Conservation (phyloP, 371 early-diverging fungal genomes). For the Rhizomucor pusillus region DNA sequence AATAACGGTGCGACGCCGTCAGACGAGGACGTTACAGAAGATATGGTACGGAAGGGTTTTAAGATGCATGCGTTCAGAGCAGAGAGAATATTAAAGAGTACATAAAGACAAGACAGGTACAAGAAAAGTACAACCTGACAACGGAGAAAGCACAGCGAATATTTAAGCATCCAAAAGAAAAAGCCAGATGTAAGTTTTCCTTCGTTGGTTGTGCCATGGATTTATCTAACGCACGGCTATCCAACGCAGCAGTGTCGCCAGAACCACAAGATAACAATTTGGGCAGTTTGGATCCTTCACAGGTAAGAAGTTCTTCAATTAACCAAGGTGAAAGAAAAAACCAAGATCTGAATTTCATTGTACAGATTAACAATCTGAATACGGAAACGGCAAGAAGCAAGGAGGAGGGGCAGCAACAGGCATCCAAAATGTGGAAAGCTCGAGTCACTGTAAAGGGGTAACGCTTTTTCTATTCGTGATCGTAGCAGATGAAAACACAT, state of each 20-base stretch:
- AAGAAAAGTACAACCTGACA: slow-evolving; percentile 61
- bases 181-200: slow-evolving; percentile 18
- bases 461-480: not conserved
- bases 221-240: slow-evolving; percentile 15
- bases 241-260: slow-evolving; percentile 5
- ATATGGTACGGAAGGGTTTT: slow-evolving; percentile 14
- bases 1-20: slow-evolving; percentile 7
- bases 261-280: slow-evolving; percentile 25
- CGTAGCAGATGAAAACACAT: not conserved
- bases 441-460: slow-evolving; percentile 63
- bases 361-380: slow-evolving; percentile 24
- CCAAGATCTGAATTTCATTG: no score
- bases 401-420: slow-evolving; percentile 10
- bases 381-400: slow-evolving; percentile 9
- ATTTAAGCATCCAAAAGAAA: slow-evolving; percentile 51
- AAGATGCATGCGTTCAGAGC: not conserved
- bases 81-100: slow-evolving; percentile 1
- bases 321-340: no score
- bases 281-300: slow-evolving; percentile 21
- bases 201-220: not conserved
- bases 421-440: slow-evolving; percentile 59
- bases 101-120: slow-evolving; percentile 52
- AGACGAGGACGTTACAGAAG: slow-evolving; percentile 7
- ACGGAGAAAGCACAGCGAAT: slow-evolving; percentile 56
- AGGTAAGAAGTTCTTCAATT: no score